Evolutionary conservation across 176 grass and related monocot species (phyloP), one percentile per base, ranked within the genome.

Genomic region (Juncus effusus): DNA sequence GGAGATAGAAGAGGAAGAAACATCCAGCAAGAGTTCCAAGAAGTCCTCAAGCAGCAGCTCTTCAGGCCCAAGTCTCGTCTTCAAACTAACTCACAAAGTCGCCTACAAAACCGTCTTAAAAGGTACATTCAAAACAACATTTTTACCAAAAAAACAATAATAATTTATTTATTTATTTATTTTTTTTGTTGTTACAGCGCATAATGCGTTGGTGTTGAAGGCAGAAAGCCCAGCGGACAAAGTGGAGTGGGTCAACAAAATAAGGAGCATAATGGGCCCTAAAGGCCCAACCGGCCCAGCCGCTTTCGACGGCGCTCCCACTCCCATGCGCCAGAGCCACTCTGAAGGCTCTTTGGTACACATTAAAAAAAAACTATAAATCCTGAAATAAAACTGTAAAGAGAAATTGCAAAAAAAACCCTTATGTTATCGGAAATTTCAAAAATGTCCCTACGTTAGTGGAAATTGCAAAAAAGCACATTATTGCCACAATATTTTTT

Each of bases 71-170:
- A 87, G 73, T 76, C 89, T 93, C 68, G 75, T 90, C 14, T 99
- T 99, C 76, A 93, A 90, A 80, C 80, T 99, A 74, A 99, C 95
- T 44, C 91, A 89, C 76, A 93, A 90, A 78, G 81, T 87, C 0
- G 85, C 89, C 16, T 99, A 99, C 56, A 99, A 99, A 79, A 99
- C 89, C 59, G 95, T 99, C 55, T 52, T 99, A 63, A 99, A 99
- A 99, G 88, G 95, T 99, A 73, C 8, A 61, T 47, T 47, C 6
- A 47, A 47, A 47, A 47, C 4, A 47, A 47, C 2, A 6, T 2
- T 9, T 9, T 9, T 5, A 47, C 44, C 44, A 47, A 47, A 1
- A 47, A 47, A 47, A 47, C 44, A 28, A 28, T 47, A 69, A 71
- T 15, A 6, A 57, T 72, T 3, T 59, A 72, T 39, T 69, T 56